These are phyloP conservation scores for Mycosphaerella arachidis DNA, from an alignment of 2,329 filamentous ascomycete species.

Conservation along the genomic window DNA sequence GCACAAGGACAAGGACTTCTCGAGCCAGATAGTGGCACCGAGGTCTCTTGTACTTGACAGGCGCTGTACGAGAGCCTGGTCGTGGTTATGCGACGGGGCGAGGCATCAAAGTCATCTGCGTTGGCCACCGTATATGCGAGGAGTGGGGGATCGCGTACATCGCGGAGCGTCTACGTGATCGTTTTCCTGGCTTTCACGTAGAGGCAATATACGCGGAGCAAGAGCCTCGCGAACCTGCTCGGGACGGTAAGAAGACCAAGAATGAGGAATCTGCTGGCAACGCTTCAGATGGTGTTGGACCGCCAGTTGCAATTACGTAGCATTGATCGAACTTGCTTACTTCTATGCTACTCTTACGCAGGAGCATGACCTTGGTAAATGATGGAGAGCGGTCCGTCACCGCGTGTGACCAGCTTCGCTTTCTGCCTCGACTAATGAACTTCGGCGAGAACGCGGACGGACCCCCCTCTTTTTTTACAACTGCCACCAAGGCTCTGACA, in stretches of 20 bases:
- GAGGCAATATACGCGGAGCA: constrained; percentile 37
- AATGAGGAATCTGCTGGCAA: not conserved
- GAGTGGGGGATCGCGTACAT: constrained; percentile 40
- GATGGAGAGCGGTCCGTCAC: too few relatives aligned
- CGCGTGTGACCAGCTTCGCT: not conserved
- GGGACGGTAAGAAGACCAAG: not conserved
- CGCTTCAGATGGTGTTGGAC: not conserved
- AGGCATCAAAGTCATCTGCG: constrained; percentile 35
- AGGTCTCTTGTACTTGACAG: constrained; percentile 38
- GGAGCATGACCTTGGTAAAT: too few relatives aligned
- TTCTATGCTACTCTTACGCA: not conserved
- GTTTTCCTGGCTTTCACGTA: constrained; percentile 32
- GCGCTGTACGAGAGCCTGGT: constrained; percentile 34
- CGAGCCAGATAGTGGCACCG: constrained; percentile 6
- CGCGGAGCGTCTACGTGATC: constrained; percentile 25
- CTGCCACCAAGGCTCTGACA: too few relatives aligned
- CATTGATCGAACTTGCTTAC: not conserved
- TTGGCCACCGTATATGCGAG: constrained; percentile 37
- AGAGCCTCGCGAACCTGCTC: not conserved
- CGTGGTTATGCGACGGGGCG: constrained; percentile 31
- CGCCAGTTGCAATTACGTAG: not conserved
- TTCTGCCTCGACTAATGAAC: not conserved
- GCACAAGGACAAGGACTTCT: constrained; percentile 20
- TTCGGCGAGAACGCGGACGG: too few relatives aligned
- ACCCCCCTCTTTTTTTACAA: too few relatives aligned